Base-by-base conservation (phyloP, 345 rosid genomes). In the Ceriops zippeliana region DNA sequence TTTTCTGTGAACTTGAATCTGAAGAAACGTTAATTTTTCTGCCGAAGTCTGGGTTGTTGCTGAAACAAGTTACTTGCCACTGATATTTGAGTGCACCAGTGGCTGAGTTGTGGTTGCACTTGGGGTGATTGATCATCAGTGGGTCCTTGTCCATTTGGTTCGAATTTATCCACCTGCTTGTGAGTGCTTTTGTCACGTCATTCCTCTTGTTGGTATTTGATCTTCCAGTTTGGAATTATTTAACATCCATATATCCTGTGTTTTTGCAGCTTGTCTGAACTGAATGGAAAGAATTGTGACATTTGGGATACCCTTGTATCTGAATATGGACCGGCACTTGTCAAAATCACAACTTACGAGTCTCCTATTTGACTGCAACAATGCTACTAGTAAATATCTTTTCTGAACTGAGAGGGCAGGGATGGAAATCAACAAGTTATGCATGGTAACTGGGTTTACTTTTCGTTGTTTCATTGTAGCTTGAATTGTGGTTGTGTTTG, bases 121-220 rank as follows among this genome's bases (percentile, higher is more conserved):
- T 32, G 32, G 20, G 26, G 52, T 52, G 52, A 34, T 63, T 52
- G 56, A n/a, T 52, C 73, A 62, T 59, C 61, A 27, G 38, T 22
- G 31, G 5, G 20, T 27, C 22, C 59, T 21, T 21, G 6, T 16
- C 32, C 46, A 51, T 38, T 15, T 53, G 61, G 61, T 21, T 24
- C 54, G 56, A 38, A 31, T 20, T 7, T 38, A 38, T 57, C 16
- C 26, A 7, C 3, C 32, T 52, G 13, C 7, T 17, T 52, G 24
- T 26, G 38, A 69, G 34, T 49, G 42, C 67, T 62, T 37, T 7
- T 46, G 51, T 10, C 11, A 1, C 19, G 27, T 52, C 47, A 47
- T 38, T 70, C 47, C 20, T 17, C 28, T 1, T n/a, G 53, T 15
- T 34, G 35, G 38, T 70, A 15, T 52, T 61, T 52, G 8, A 20